phyloP scores from a whole-genome alignment of 768 basidiomycete species.

The Trametes sanguinea region DNA sequence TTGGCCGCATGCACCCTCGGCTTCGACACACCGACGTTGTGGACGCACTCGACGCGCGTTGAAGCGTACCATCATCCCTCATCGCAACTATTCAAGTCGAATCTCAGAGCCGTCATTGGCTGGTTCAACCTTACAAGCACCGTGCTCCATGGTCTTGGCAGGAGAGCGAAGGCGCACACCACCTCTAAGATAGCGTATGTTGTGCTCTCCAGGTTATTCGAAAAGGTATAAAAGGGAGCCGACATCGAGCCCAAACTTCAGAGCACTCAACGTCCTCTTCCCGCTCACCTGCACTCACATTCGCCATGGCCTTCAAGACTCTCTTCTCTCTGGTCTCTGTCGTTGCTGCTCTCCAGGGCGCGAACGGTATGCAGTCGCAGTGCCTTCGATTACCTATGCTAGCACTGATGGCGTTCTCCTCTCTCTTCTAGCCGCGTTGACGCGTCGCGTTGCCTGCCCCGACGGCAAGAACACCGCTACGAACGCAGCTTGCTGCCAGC shows the following conservation, averaged over 20 bases:
- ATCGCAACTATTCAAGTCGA: neutral
- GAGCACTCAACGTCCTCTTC: conserved; percentile 8
- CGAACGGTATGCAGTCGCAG: conserved; percentile 16
- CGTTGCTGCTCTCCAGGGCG: conserved; percentile 25
- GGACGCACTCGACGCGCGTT: neutral
- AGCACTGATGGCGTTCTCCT: neutral
- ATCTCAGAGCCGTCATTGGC: conserved; percentile 6
- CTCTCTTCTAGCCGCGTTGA: conserved; percentile 20
- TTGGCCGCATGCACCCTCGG: neutral
- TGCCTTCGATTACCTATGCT: neutral
- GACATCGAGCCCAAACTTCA: conserved; percentile 3
- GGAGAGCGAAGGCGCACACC: neutral
- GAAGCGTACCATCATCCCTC: neutral
- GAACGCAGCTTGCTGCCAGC: conserved; percentile 35
- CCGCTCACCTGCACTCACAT: neutral
- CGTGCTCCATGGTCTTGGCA: conserved; percentile 6
- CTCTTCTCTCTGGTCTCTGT: conserved; percentile 24
- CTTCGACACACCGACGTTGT: conserved; percentile 9
- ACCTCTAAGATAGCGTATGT: neutral
- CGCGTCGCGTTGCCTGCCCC: conserved; percentile 32
- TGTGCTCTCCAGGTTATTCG: neutral
- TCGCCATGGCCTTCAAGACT: conserved; percentile 28
- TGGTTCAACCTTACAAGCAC: neutral
- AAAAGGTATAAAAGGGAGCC: conserved; percentile 10
- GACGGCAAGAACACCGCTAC: conserved; percentile 33